Evolutionary conservation across 106 monocot species (phyloP).

Genomic region (Phalaenopsis aphrodite): DNA sequence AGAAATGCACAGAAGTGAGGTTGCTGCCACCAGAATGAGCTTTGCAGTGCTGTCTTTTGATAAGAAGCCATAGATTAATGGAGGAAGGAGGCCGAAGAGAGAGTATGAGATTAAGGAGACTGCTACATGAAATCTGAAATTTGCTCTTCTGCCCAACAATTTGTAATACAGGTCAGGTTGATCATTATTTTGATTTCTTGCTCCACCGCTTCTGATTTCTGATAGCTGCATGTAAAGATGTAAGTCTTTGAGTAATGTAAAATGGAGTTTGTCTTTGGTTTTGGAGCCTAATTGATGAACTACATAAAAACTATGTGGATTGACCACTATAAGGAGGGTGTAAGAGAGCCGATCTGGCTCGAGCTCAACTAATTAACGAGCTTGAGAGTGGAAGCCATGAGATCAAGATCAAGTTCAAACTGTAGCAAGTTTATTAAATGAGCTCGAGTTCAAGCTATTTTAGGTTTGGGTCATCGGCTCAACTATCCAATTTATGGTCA

Average conservation of each 20-base stretch:
- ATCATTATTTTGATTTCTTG: slow-evolving; percentile 8
- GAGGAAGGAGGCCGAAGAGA: slow-evolving; percentile 58
- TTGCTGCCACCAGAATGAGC: slow-evolving; percentile 44
- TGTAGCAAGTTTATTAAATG: no score
- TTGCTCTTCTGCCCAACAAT: slow-evolving; percentile 39
- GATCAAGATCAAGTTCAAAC: no score
- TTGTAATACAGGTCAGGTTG: slow-evolving; percentile 36
- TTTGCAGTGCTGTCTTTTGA: slow-evolving; percentile 41
- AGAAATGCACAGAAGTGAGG: slow-evolving; percentile 41
- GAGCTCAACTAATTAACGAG: no score
- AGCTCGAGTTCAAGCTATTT: no score
- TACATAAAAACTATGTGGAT: no score
- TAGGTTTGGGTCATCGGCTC: no score
- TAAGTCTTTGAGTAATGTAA: background rate
- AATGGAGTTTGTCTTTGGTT: no score
- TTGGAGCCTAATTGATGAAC: no score
- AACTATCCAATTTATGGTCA: no score
- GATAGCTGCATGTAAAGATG: slow-evolving; percentile 28
- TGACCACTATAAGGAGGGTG: no score
- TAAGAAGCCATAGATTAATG: slow-evolving; percentile 54
- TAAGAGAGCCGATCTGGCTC: no score
- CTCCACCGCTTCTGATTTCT: slow-evolving; percentile 24
- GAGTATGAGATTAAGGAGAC: slow-evolving; percentile 50
- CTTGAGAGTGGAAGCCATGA: no score
- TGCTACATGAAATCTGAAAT: slow-evolving; percentile 41